Evolutionary conservation across 306 rosid species (phyloP), one percentile per base, ranked within the genome.

Genomic region (Quercus rubra): DNA sequence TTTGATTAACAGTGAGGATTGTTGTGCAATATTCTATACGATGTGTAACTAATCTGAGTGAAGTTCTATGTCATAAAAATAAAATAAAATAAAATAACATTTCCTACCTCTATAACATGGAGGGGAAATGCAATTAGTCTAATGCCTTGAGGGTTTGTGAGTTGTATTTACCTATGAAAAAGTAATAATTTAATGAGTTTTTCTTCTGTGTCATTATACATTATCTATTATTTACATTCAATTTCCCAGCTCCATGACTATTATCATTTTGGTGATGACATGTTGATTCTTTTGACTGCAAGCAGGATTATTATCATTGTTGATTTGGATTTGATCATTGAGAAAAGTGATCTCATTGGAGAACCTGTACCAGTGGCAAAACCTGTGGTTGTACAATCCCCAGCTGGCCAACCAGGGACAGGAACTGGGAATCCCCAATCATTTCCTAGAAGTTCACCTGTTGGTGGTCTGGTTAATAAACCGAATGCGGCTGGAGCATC

Each of bases 241-340:
- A 73, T 25, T 75, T 74, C 14, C 20, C 17, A n/a, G 19, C 15
- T 7, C 73, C 63, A 30, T 12, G 64, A 49, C 49, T 57, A 28
- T 61, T 8, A 23, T 49, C 71, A 55, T 38, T 71, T 56, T 21
- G 21, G 7, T 41, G 33, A 74, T 78, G 58, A 23, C 55, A 58
- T 72, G 71, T 71, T 73, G 83, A 58, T 76, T 49, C 5, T 13
- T 4, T 75, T 74, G 41, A 11, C 59, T 75, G 59, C 71, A 56
- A 57, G 78, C 95, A 94, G 99, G 84, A 91, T 94, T 73, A 87
- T 90, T 35, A 89, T 94, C 84, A 88, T 92, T 14, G 71, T 94
- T 35, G 88, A 89, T 23, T 76, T 94, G 71, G 95, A 91, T 27
- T 73, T 94, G 83, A 8, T 94, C n/a, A 18, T 80, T 55, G 92